These are phyloP conservation scores for Monosporascus sp. DNA, from an alignment of 2,329 filamentous ascomycete species.

Conservation along the genomic window DNA sequence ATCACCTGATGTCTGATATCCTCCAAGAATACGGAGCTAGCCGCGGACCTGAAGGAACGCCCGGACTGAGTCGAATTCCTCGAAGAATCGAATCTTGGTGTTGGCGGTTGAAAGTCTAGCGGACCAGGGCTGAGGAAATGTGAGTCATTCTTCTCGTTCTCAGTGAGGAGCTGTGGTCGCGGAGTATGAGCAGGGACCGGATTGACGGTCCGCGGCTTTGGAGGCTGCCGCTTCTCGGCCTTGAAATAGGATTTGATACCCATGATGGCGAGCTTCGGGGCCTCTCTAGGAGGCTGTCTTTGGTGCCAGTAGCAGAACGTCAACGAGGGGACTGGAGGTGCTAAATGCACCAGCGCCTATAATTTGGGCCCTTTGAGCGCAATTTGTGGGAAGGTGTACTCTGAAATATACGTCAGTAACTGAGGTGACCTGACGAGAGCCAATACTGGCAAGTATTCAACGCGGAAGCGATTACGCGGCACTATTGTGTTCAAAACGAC, in stretches of 20 bases:
- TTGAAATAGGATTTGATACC: background rate
- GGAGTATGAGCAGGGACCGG: background rate
- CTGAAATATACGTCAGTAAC: too few relatives aligned
- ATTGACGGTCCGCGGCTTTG: background rate
- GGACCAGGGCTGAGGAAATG: background rate
- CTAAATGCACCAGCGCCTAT: too few relatives aligned
- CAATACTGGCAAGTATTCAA: too few relatives aligned
- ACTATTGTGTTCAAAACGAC: too few relatives aligned
- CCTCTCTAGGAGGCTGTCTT: background rate
- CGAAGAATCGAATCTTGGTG: slow-evolving; percentile 43
- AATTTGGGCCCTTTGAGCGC: too few relatives aligned
- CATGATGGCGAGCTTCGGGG: background rate
- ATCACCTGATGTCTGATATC: slow-evolving; percentile 79
- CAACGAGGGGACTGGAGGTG: too few relatives aligned
- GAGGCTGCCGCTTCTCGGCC: background rate
- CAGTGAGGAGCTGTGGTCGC: background rate
- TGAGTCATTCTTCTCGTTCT: background rate
- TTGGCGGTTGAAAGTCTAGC: slow-evolving; percentile 37
- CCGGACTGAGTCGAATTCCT: slow-evolving; percentile 45
- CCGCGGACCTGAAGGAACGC: slow-evolving; percentile 38
- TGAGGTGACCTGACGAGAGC: too few relatives aligned
- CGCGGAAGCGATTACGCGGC: too few relatives aligned
- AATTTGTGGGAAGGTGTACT: too few relatives aligned
- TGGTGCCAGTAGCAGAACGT: too few relatives aligned
- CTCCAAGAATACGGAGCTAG: slow-evolving; percentile 55